A percentile compares a stretch with the other conserved stretches of the same genome.
These are phyloP conservation scores for Lignosus rhinocerotis DNA, from an alignment of 1,284 basidiomycete species.

Conservation along the genomic window DNA sequence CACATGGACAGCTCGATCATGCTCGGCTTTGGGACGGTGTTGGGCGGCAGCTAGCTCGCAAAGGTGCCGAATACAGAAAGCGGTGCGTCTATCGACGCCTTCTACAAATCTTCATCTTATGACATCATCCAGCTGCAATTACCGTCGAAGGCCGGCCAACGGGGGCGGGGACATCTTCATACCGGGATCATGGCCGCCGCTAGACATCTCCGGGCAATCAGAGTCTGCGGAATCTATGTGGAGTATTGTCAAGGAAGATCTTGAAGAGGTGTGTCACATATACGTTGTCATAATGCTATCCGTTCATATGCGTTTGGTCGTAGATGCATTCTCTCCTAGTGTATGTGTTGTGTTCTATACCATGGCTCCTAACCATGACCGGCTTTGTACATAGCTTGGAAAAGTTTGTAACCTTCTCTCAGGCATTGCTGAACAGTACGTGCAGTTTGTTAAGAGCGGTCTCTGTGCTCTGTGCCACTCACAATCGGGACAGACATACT, in stretches of 20 bases:
- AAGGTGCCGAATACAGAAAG: conserved; percentile 54
- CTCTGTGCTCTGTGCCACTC: background rate
- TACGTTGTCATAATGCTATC: background rate
- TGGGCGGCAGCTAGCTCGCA: conserved; percentile 48
- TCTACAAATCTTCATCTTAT: background rate
- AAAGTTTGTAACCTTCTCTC: conserved; percentile 66
- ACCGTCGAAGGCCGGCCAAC: conserved; percentile 39
- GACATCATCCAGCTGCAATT: conserved; percentile 41
- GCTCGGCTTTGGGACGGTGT: conserved; percentile 57
- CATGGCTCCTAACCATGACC: background rate
- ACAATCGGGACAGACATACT: conserved; percentile 40
- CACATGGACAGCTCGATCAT: conserved; percentile 55
- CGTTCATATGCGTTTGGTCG: background rate
- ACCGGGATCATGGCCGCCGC: conserved; percentile 33
- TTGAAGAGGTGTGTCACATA: conserved; percentile 40
- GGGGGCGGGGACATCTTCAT: conserved; percentile 44
- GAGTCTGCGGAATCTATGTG: conserved; percentile 15
- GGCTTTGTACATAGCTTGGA: conserved; percentile 45
- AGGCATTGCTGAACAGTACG: conserved; percentile 58
- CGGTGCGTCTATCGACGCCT: conserved; percentile 34
- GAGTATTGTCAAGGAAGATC: conserved; percentile 41
- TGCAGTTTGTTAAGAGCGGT: background rate
- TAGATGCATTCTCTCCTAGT: conserved; percentile 58
- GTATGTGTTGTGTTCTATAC: conserved; percentile 36
- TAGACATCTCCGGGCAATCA: background rate